Base-by-base conservation (phyloP, 2,329 filamentous ascomycete genomes). In the Penicillium palitans region DNA sequence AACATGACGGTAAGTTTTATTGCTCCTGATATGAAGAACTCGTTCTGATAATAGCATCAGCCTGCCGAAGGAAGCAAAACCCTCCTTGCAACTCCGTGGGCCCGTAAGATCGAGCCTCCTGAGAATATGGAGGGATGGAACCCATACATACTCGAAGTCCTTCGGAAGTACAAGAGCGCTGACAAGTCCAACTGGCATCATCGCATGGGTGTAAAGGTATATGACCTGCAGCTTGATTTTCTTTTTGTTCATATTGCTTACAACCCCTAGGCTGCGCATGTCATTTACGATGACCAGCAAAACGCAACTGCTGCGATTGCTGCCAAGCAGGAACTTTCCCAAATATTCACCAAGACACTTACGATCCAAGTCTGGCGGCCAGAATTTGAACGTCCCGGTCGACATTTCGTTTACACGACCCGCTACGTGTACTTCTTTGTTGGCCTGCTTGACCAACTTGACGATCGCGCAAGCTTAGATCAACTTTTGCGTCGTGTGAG, bases 151-250 rank as follows among this genome's bases (percentile, higher is more conserved):
- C 73, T 88, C 15, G 85, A 75, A 8, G 73, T 87, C 0, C 73
- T 88, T 49, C 84, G 83, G 66, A 79, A 79, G 33, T 74, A 89
- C 53, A 82, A 84, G 55, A 77, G 77, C 37, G 91, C 91, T 60
- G 93, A 97, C 75, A 96, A 96, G 78, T 90, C 90, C 0, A 93
- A 95, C 68, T 97, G 93, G 93, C 93, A 97, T 70, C 93, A 97
- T 72, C 89, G 93, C 21, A 92, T 97, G 77, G 90, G 91, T 53
- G 87, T 89, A 69, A 87, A 92, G 25, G 87, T 90, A 68, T 58
- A 27, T 42, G 35, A n/a, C 19, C 37, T n/a, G 17, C 37, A 13
- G 33, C 33, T 21, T 41, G 19, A 5, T 24, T 29, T 13, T 33
- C 9, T 25, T 10, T 25, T 46, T 6, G 19, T 48, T n/a, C 80